Percentiles rank a stretch among this genome's conserved stretches.
Conservation (phyloP, 2,329 filamentous ascomycete genomes). For the Aspergillus sp. region DNA sequence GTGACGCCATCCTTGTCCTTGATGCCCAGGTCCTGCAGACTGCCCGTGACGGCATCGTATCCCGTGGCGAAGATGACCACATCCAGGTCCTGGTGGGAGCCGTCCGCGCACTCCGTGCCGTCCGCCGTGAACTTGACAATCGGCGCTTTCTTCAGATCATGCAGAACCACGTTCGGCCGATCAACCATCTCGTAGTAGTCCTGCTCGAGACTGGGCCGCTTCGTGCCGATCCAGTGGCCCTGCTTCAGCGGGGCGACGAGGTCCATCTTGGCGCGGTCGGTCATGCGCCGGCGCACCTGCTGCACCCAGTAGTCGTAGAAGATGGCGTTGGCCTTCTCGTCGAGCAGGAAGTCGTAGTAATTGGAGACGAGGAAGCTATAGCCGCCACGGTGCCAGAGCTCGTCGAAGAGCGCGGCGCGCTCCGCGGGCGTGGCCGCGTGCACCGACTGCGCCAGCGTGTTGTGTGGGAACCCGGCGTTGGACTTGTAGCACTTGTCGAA, state of each 20-base stretch:
- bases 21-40: slow-evolving; percentile 22
- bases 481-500: not conserved
- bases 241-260: slow-evolving; percentile 54
- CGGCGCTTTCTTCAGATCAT: slow-evolving; percentile 44
- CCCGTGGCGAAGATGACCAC: slow-evolving; percentile 42
- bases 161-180: slow-evolving; percentile 46
- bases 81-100: slow-evolving; percentile 37
- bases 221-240: slow-evolving; percentile 56
- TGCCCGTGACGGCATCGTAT: slow-evolving; percentile 41
- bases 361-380: slow-evolving; percentile 53
- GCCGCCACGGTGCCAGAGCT: slow-evolving; percentile 52
- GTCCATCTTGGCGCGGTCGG: slow-evolving; percentile 50
- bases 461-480: not conserved
- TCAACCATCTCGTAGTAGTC: slow-evolving; percentile 54
- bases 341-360: slow-evolving; percentile 53
- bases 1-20: slow-evolving; percentile 10
- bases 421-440: slow-evolving; percentile 36
- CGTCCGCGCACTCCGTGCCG: slow-evolving; percentile 43
- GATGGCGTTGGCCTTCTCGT: slow-evolving; percentile 50
- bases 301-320: slow-evolving; percentile 57
- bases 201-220: slow-evolving; percentile 50
- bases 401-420: slow-evolving; percentile 50
- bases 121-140: slow-evolving; percentile 40
- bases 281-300: slow-evolving; percentile 52
- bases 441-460: not conserved